A percentile compares a stretch with the other conserved stretches of the same genome.
These are phyloP conservation scores for Ophiocordyceps sinensis DNA, from an alignment of 2,329 filamentous ascomycete genomes.

Conservation along the genomic window DNA sequence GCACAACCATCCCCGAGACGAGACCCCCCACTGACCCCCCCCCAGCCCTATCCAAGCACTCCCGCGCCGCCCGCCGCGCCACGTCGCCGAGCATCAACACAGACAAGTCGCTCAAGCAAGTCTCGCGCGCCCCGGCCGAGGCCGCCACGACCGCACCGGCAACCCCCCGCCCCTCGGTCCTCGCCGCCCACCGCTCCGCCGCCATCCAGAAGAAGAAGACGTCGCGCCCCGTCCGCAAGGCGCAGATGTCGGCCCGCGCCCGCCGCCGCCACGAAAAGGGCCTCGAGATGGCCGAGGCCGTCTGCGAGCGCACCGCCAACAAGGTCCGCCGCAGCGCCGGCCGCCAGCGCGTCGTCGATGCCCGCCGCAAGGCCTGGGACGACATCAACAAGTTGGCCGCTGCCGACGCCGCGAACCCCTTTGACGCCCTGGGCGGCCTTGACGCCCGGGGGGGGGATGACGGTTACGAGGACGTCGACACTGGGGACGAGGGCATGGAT, in stretches of 20 bases:
- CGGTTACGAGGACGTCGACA: conserved; percentile 9
- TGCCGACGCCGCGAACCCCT: conserved; percentile 6
- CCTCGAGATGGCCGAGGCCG: conserved; percentile 43
- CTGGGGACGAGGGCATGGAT: conserved; percentile 10
- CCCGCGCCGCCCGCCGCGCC: conserved; percentile 59
- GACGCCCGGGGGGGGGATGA: conserved; percentile 8
- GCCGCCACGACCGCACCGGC: no score
- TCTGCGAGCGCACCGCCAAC: conserved; percentile 41
- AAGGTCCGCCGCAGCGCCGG: conserved; percentile 42
- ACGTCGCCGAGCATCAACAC: conserved; percentile 55
- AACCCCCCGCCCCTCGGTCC: conserved; percentile 48
- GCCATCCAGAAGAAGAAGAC: conserved; percentile 59
- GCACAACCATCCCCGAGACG: no score
- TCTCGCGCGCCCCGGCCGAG: no score
- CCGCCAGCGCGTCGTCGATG: conserved; percentile 30
- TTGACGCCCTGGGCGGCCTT: conserved; percentile 8
- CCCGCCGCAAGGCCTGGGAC: conserved; percentile 41
- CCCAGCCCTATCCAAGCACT: conserved; percentile 50
- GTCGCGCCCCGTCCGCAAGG: conserved; percentile 36
- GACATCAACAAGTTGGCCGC: conserved; percentile 34
- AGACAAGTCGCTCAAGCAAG: conserved; percentile 55
- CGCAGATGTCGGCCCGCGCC: conserved; percentile 39
- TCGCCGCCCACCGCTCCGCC: conserved; percentile 50
- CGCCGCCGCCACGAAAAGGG: conserved; percentile 40
- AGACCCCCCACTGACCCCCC: neutral